These are phyloP conservation scores for Graphium sp. DNA, from an alignment of 2,329 filamentous ascomycete genomes.

Conservation along the genomic window DNA sequence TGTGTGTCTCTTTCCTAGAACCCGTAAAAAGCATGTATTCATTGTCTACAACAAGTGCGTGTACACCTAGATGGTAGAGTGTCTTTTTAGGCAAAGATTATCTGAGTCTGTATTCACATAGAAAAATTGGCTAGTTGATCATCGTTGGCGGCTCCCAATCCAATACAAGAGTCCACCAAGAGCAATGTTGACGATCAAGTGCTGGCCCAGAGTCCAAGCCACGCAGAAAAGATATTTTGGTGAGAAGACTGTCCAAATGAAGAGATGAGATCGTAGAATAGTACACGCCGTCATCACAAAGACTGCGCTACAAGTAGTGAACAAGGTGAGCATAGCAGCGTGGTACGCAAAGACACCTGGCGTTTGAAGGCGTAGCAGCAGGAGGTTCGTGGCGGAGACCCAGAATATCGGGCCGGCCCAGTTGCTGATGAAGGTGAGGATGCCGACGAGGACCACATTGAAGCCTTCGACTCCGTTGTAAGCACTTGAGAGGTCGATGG, in stretches of 20 bases:
- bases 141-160: slow-evolving; percentile 19
- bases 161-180: slow-evolving; percentile 41
- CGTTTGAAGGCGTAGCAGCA: slow-evolving; percentile 27
- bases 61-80: too few species aligned
- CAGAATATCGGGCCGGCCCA: slow-evolving; percentile 90
- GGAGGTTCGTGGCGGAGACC: slow-evolving; percentile 46
- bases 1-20: too few species aligned
- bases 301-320: slow-evolving; percentile 44
- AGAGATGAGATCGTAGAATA: slow-evolving; percentile 69
- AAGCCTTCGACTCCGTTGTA: slow-evolving; percentile 85
- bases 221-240: slow-evolving; percentile 90
- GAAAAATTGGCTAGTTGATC: slow-evolving; percentile 1
- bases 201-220: slow-evolving; percentile 74
- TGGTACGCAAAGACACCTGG: slow-evolving; percentile 28
- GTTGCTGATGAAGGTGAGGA: slow-evolving; percentile 75
- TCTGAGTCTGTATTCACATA: not conserved
- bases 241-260: slow-evolving; percentile 98
- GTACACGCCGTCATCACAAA: slow-evolving; percentile 85
- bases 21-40: too few species aligned
- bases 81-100: not conserved
- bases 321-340: slow-evolving; percentile 50
- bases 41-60: too few species aligned
- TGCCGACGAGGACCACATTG: slow-evolving; percentile 62
- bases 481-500: slow-evolving; percentile 83
- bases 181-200: slow-evolving; percentile 55